Evolutionary conservation across 129 eudicot genomes (phyloP).

Genomic region (Tagetes patula): DNA sequence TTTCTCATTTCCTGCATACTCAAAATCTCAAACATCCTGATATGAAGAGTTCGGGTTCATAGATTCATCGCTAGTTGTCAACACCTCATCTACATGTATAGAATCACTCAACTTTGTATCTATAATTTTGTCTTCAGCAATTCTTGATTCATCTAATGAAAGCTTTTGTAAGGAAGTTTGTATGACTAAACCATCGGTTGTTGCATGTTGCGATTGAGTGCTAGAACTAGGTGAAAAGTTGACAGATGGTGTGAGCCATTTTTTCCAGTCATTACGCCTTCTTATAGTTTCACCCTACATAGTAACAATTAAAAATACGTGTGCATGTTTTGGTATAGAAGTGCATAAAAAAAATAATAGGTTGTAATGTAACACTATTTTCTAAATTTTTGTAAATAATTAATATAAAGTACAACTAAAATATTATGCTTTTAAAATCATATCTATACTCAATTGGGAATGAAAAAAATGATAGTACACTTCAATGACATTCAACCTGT

Average conservation of each 20-base stretch:
- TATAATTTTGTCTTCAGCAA: conserved; percentile 4
- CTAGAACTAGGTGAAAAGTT: conserved; percentile 20
- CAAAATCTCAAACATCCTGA: conserved; percentile 28
- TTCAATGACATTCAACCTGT: not conserved
- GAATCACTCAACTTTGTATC: conserved; percentile 6
- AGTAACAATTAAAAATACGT: not conserved
- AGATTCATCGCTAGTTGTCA: conserved; percentile 19
- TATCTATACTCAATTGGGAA: not conserved
- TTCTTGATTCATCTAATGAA: conserved; percentile 24
- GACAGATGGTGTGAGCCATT: conserved; percentile 8
- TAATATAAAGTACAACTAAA: too few relatives aligned
- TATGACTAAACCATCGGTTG: conserved; percentile 18
- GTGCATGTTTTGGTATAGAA: not conserved
- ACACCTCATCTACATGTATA: conserved; percentile 29
- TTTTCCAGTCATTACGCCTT: not conserved
- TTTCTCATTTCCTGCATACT: conserved; percentile 29
- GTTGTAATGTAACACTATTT: too few relatives aligned
- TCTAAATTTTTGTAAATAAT: too few relatives aligned
- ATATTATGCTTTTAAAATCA: too few relatives aligned
- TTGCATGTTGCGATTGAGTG: conserved; percentile 18
- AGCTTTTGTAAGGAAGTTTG: conserved; percentile 39
- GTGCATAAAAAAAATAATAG: not conserved
- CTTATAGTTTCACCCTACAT: conserved; percentile 11
- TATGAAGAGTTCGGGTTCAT: conserved; percentile 6
- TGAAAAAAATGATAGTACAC: not conserved